Evolutionary conservation across 352 stramenopile genomes (phyloP).

Genomic region (Pythium periplocum): DNA sequence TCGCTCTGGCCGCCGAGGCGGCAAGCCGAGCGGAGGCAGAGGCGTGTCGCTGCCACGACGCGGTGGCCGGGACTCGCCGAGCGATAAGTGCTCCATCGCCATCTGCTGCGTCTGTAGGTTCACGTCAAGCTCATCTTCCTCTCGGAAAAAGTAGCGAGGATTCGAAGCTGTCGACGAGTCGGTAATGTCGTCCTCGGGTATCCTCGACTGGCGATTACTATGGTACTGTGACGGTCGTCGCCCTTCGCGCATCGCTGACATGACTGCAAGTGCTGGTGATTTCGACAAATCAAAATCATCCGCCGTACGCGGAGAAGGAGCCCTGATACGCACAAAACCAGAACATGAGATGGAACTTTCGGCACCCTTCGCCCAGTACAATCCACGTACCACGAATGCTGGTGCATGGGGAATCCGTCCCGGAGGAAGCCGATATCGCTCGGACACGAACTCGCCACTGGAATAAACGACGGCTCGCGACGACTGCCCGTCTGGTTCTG

Average conservation of each 20-base stretch:
- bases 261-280: slow-evolving; percentile 54
- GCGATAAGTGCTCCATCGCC: slow-evolving; percentile 14
- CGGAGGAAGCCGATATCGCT: slow-evolving; percentile 58
- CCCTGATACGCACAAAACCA: neutral
- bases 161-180: neutral
- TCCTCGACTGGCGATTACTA: neutral
- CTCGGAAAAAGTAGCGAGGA: neutral
- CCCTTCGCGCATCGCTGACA: slow-evolving; percentile 50
- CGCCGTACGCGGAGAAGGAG: slow-evolving; percentile 24
- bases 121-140: slow-evolving; percentile 1
- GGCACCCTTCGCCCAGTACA: too few species aligned
- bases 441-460: slow-evolving; percentile 70
- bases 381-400: slow-evolving; percentile 33
- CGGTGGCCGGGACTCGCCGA: slow-evolving; percentile 15
- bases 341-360: too few species aligned
- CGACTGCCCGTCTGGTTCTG: slow-evolving; percentile 18
- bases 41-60: slow-evolving; percentile 18
- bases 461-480: slow-evolving; percentile 39
- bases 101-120: neutral
- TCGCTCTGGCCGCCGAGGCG: slow-evolving; percentile 23
- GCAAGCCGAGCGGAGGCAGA: slow-evolving; percentile 6
- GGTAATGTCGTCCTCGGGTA: neutral
- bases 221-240: slow-evolving; percentile 11
- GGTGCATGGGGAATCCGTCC: slow-evolving; percentile 23
- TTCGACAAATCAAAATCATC: slow-evolving; percentile 74